Base-by-base conservation (phyloP, 495 filamentous ascomycete genomes). In the Aspergillus sclerotiicarbonarius region DNA sequence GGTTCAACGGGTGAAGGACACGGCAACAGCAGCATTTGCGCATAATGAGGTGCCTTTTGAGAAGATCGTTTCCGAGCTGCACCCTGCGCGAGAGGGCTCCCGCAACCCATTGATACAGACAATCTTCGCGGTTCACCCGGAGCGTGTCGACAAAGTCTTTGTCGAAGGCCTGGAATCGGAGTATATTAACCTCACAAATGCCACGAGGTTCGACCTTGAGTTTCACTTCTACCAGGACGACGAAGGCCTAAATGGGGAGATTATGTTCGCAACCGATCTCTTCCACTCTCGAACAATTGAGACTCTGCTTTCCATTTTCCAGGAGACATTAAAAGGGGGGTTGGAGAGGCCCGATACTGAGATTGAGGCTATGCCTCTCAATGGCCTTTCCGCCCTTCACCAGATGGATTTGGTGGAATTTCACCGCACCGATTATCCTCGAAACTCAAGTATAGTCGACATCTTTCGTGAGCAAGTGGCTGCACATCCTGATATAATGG, bases 391-490 rank as follows among this genome's bases (percentile, higher is more conserved):
- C 1, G 25, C n/a, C 6, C 41, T 46, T 18, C 3, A 31, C 6
- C 15, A 32, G 4, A 47, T 46, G 21, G 53, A 30, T 13, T 35
- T 55, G 30, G 19, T 32, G 4, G 21, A 47, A 8, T 7, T 45
- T n/a, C 39, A 45, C 8, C 37, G 15, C n/a, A 25, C 35, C 18
- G 31, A 47, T 25, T 47, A 55, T 35, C 53, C 53, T 5, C 39
- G 53, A 3, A 41, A 55, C 29, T 30, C 41, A 12, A 31, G 16
- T 3, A 47, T 55, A 31, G 53, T 55, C 16, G 53, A 55, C 12
- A 8, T 55, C 13, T 55, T 55, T 37, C 15, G 29, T 7, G 20
- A 55, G 15, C 18, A 55, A n/a, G 53, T 47, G 0, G 8, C 20
- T 1, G 30, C 41, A 46, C 37, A 47, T 15, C 53, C 53, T 13